Conservation (phyloP, 2,329 filamentous ascomycete genomes). For the Beauveria brongniartii region DNA sequence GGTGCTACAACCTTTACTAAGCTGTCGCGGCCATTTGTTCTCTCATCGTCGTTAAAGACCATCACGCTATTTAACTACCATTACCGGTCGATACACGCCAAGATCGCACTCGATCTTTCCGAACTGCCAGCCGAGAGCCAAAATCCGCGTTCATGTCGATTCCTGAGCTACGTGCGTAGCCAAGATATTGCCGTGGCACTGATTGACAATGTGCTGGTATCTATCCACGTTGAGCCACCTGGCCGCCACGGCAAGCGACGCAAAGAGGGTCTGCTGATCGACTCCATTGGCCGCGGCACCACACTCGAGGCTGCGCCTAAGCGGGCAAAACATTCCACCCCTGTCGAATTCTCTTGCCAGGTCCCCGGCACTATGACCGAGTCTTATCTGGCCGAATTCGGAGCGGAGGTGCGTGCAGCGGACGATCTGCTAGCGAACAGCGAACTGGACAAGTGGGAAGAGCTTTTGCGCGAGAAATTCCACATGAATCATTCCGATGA, state of each 20-base stretch:
- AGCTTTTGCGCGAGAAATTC: conserved; percentile 41
- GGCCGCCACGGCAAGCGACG: conserved; percentile 47
- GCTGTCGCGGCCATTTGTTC: conserved; percentile 57
- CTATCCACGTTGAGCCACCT: conserved; percentile 59
- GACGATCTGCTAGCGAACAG: conserved; percentile 39
- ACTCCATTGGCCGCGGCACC: conserved; percentile 62
- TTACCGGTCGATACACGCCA: conserved; percentile 53
- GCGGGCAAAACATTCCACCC: conserved; percentile 23
- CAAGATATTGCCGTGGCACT: conserved; percentile 60
- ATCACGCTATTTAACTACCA: conserved; percentile 62
- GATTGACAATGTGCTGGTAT: conserved; percentile 54
- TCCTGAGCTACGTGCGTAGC: conserved; percentile 57
- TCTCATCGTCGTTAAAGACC: conserved; percentile 49
- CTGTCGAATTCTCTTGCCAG: conserved; percentile 25
- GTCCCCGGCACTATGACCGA: conserved; percentile 44
- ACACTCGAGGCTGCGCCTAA: conserved; percentile 29
- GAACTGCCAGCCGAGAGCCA: conserved; percentile 30
- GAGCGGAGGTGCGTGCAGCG: conserved; percentile 36
- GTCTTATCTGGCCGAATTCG: conserved; percentile 38
- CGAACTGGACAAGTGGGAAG: conserved; percentile 42
- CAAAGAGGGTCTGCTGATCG: conserved; percentile 58
- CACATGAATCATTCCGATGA: conserved; percentile 23
- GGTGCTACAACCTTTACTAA: conserved; percentile 55
- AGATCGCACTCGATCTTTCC: conserved; percentile 35
- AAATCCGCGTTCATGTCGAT: conserved; percentile 29